Evolutionary conservation across 352 stramenopile species (phyloP).

Genomic region (Phytophthora hibernalis): DNA sequence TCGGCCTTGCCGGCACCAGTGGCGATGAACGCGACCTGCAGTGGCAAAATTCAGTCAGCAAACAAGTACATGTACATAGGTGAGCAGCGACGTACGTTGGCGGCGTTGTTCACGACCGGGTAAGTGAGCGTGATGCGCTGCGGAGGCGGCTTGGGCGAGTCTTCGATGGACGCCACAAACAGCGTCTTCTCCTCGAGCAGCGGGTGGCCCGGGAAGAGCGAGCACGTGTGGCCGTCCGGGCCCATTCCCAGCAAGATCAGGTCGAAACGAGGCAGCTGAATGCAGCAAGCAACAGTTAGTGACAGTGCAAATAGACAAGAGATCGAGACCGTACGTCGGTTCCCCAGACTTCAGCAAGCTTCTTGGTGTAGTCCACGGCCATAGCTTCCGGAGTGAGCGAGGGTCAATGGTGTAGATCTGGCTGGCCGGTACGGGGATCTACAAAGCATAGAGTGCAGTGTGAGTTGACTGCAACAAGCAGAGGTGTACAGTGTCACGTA

Average conservation of each 20-base stretch:
- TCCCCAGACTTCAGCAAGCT: conserved; percentile 73
- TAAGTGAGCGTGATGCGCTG: conserved; percentile 98
- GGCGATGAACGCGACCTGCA: conserved; percentile 91
- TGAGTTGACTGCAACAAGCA: background rate
- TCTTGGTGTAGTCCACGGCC: conserved; percentile 76
- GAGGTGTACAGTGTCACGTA: conserved; percentile 26
- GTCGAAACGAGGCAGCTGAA: conserved; percentile 93
- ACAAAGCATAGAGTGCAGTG: background rate
- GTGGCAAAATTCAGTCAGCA: conserved; percentile 14
- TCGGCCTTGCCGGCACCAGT: conserved; percentile 90
- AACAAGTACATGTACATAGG: background rate
- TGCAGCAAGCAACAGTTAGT: conserved; percentile 10
- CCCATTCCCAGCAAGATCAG: conserved; percentile 97
- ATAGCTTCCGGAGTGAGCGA: conserved; percentile 63
- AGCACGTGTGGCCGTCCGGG: conserved; percentile 98
- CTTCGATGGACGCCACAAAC: conserved; percentile 94
- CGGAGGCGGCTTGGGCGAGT: conserved; percentile 98
- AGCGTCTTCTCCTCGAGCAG: conserved; percentile 89
- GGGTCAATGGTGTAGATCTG: conserved; percentile 95
- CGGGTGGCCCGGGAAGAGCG: conserved; percentile 95
- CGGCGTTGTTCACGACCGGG: conserved; percentile 93
- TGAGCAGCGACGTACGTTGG: conserved; percentile 54
- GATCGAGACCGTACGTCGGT: conserved; percentile 46
- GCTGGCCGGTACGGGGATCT: conserved; percentile 33
- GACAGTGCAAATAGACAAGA: background rate